Percentiles rank a stretch among this genome's conserved stretches.
Evolutionary conservation across 768 basidiomycete species (phyloP).

Genomic region (Dacryopinax spathularia): DNA sequence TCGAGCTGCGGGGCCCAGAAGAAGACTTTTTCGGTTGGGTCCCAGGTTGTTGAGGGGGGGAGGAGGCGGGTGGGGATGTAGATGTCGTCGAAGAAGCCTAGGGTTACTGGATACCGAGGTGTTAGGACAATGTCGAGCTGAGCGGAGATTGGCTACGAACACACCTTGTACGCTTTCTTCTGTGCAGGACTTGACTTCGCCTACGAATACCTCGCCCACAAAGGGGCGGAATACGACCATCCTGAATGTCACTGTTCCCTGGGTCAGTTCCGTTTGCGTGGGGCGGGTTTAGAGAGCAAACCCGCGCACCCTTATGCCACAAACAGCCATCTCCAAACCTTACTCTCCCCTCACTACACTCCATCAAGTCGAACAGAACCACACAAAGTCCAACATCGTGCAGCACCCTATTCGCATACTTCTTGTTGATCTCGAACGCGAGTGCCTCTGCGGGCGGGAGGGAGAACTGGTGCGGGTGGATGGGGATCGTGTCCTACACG

Average conservation of each 20-base stretch:
- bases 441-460: conserved; percentile 65
- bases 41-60: conserved; percentile 46
- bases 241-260: conserved; percentile 58
- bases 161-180: conserved; percentile 70
- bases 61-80: conserved; percentile 68
- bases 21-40: conserved; percentile 20
- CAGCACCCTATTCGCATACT: conserved; percentile 83
- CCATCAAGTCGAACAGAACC: conserved; percentile 72
- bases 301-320: conserved; percentile 74
- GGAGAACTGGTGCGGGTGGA: conserved; percentile 80
- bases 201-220: conserved; percentile 74
- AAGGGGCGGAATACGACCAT: conserved; percentile 88
- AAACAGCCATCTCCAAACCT: conserved; percentile 87
- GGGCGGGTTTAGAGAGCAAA: background rate
- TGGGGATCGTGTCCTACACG: conserved; percentile 69
- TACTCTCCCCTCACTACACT: conserved; percentile 82
- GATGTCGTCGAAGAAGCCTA: conserved; percentile 91
- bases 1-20: conserved; percentile 22
- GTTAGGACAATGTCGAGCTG: background rate
- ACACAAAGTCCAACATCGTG: conserved; percentile 87
- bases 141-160: conserved; percentile 20
- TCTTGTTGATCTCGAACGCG: conserved; percentile 78
- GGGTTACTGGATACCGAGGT: conserved; percentile 39
- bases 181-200: conserved; percentile 76
- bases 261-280: background rate